phyloP scores from a whole-genome alignment of 2,329 filamentous ascomycete species.

The Sporothrix curviconia region DNA sequence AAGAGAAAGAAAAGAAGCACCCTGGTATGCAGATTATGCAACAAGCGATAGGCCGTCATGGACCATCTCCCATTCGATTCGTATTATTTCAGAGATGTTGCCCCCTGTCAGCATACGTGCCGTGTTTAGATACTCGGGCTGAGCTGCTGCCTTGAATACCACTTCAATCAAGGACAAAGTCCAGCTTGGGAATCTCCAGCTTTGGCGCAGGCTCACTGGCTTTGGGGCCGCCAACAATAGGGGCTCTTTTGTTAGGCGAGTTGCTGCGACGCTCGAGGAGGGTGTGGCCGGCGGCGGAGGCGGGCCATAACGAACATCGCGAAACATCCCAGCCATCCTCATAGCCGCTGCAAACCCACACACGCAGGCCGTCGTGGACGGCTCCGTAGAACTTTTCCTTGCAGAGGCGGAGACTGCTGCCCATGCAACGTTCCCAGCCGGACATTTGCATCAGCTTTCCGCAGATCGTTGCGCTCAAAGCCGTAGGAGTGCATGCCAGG shows the following conservation, averaged over 20 bases:
- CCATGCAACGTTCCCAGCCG: constrained; percentile 87
- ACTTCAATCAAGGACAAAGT: constrained; percentile 41
- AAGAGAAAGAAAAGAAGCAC: background rate
- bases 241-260: constrained; percentile 24
- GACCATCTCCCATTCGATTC: too few species aligned
- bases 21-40: background rate
- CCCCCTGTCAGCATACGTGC: too few species aligned
- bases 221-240: constrained; percentile 24
- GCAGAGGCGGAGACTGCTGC: constrained; percentile 75
- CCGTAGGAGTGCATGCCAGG: constrained; percentile 68
- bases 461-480: constrained; percentile 67
- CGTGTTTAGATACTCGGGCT: too few species aligned
- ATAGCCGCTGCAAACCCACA: constrained; percentile 80
- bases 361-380: constrained; percentile 80
- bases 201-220: constrained; percentile 51
- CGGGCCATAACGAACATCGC: constrained; percentile 71
- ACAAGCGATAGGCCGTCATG: too few species aligned
- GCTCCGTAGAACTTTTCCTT: constrained; percentile 97
- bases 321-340: constrained; percentile 86
- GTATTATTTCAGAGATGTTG: too few species aligned
- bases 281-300: constrained; percentile 25
- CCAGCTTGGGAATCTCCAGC: constrained; percentile 54
- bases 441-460: constrained; percentile 72
- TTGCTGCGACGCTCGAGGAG: constrained; percentile 9
- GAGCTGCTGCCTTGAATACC: background rate